phyloP scores from a whole-genome alignment of 208 protist genomes.

The Trypanosoma rangeli region DNA sequence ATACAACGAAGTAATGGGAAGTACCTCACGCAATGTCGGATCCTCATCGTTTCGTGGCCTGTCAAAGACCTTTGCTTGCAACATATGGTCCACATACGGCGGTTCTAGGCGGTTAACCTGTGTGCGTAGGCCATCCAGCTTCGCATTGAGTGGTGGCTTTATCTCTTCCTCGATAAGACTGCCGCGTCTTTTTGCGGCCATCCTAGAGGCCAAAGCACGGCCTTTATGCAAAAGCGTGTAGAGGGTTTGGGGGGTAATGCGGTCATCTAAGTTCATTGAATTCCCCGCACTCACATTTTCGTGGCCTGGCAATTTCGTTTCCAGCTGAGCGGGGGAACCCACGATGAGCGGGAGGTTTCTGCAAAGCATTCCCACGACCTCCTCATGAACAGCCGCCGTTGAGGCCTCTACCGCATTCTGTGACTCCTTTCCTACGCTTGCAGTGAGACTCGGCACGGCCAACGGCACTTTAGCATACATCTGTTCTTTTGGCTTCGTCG shows the following conservation, averaged over 20 bases:
- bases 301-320: neutral
- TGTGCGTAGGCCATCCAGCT: slow-evolving; percentile 3
- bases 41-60: slow-evolving; percentile 6
- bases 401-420: slow-evolving; percentile 9
- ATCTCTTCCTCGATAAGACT: neutral
- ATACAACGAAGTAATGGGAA: neutral
- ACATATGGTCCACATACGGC: slow-evolving; percentile 21
- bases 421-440: neutral
- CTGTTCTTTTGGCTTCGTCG: slow-evolving; percentile 2
- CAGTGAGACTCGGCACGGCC: neutral
- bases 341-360: slow-evolving; percentile 16
- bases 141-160: neutral
- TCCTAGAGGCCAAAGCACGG: slow-evolving; percentile 12
- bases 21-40: slow-evolving; percentile 3
- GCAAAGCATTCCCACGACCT: slow-evolving; percentile 17
- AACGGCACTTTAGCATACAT: neutral
- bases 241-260: slow-evolving; percentile 62
- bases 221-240: slow-evolving; percentile 43
- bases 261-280: slow-evolving; percentile 35
- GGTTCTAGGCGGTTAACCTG: slow-evolving; percentile 21
- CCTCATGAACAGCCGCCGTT: slow-evolving; percentile 14
- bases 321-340: neutral
- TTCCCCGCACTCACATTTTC: neutral
- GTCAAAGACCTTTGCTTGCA: slow-evolving; percentile 25
- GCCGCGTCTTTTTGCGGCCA: neutral